These are phyloP conservation scores for Dendryphion nanum DNA, from an alignment of 2,329 filamentous ascomycete genomes.

Conservation along the genomic window DNA sequence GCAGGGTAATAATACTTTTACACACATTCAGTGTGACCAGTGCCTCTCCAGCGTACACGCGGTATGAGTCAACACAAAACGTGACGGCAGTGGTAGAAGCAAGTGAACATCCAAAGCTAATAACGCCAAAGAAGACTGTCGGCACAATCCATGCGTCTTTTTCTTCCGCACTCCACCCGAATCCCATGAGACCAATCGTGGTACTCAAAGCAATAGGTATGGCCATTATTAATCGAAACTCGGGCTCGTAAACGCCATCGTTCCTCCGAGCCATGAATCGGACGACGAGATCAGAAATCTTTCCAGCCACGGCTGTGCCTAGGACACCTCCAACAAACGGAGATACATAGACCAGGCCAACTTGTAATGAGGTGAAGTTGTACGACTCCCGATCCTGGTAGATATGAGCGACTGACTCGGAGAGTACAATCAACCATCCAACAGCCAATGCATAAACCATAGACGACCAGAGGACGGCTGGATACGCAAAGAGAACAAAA, in stretches of 20 bases:
- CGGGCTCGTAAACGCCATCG: slow-evolving; percentile 91
- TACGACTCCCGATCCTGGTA: slow-evolving; percentile 70
- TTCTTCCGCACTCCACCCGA: slow-evolving; percentile 84
- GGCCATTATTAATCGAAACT: slow-evolving; percentile 79
- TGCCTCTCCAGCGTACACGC: slow-evolving; percentile 90
- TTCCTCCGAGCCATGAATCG: slow-evolving; percentile 79
- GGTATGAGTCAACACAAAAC: slow-evolving; percentile 89
- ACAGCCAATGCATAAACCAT: slow-evolving; percentile 83
- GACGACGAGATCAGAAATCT: slow-evolving; percentile 82
- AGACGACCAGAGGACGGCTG: slow-evolving; percentile 84
- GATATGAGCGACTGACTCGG: slow-evolving; percentile 79
- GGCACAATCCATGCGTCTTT: slow-evolving; percentile 84
- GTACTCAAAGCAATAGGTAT: slow-evolving; percentile 76
- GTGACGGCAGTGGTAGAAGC: slow-evolving; percentile 91
- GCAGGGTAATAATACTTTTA: slow-evolving; percentile 62
- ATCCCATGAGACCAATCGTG: slow-evolving; percentile 85
- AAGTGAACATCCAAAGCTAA: slow-evolving; percentile 88
- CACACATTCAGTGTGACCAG: slow-evolving; percentile 91
- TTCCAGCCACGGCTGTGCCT: slow-evolving; percentile 88
- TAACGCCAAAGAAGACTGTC: slow-evolving; percentile 86
- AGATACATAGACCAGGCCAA: slow-evolving; percentile 83
- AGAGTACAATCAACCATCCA: slow-evolving; percentile 94
- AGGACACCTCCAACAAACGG: slow-evolving; percentile 81
- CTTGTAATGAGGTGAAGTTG: slow-evolving; percentile 76
- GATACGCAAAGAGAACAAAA: slow-evolving; percentile 84